Conservation (phyloP, 352 stramenopile genomes). For the Globisporangium okanoganense region DNA sequence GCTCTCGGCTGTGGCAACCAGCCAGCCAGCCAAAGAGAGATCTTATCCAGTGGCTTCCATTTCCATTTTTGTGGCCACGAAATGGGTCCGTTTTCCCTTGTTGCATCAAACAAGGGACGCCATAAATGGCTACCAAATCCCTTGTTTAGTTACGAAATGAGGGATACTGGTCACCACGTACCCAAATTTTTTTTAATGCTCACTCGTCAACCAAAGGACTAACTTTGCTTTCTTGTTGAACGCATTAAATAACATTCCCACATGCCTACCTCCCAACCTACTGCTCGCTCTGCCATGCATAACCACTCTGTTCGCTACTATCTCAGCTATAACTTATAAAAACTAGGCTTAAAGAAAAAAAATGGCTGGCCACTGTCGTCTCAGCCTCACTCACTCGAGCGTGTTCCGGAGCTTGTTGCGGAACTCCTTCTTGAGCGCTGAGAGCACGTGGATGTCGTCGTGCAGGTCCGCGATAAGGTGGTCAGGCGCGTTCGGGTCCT, state of each 20-base stretch:
- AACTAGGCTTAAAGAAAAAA: not conserved
- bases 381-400: constrained; percentile 38
- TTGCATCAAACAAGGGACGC: not conserved
- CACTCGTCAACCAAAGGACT: not conserved
- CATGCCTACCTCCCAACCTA: not conserved
- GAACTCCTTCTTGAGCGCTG: constrained; percentile 75
- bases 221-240: not conserved
- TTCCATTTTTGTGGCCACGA: not conserved
- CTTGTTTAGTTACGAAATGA: not conserved
- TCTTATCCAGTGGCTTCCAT: constrained; percentile 5
- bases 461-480: constrained; percentile 74
- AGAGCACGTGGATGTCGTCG: constrained; percentile 79
- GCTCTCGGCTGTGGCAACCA: not conserved
- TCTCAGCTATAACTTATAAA: constrained; percentile 9
- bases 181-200: too few relatives aligned
- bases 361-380: not conserved
- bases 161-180: not conserved
- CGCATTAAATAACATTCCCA: constrained; percentile 10
- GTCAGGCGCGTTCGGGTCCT: constrained; percentile 61
- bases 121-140: not conserved
- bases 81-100: constrained; percentile 8
- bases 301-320: not conserved
- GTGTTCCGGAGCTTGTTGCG: constrained; percentile 67
- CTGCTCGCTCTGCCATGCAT: not conserved
- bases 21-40: not conserved